Evolutionary conservation across 2,329 filamentous ascomycete genomes (phyloP), one percentile per base, ranked within the genome.

Genomic region (Phialophora macrospora): DNA sequence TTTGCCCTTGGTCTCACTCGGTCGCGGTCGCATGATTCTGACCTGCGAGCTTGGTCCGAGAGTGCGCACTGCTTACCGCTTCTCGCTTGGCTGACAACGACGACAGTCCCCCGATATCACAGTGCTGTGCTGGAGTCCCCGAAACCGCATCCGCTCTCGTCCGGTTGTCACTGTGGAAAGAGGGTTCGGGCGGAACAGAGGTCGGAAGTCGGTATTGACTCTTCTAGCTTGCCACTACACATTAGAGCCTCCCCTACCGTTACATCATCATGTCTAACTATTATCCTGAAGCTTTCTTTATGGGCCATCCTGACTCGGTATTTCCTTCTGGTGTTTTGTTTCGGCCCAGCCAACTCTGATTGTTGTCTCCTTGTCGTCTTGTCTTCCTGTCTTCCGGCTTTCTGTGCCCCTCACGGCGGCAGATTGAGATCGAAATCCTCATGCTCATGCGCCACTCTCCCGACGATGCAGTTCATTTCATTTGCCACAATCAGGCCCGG

Each of bases 391-490:
- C 56, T 48, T 20, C 17, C 38, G 14, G 30, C 14, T 12, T 17
- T 22, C 46, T 49, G 63, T 49, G 26, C 46, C 11, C 26, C 56
- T 49, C 64, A 55, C 38, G 77, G 76, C 48, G 73, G 76, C 46
- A 83, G 74, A 69, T 82, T 82, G 56, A 83, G 75, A 72, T 83
- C 81, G 69, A 82, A 83, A 58, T 79, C 78, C 70, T 82, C 81
- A 17, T 71, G 69, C 20, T 77, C 73, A 2, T 69, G 69, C 14
- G 79, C 80, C 28, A 79, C 65, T 52, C 77, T 72, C 24, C 79
- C 79, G 22, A 77, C 68, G 54, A 83, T 76, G 70, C 78, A 80
- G 22, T 76, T 75, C 20, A 79, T 77, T 61, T 77, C 74, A 64
- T 79, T 76, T 55, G 79, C 66, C 55, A 80, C 68, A 12, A 77